Conservation (phyloP, 1,284 basidiomycete species). For the Malassezia caprae region DNA sequence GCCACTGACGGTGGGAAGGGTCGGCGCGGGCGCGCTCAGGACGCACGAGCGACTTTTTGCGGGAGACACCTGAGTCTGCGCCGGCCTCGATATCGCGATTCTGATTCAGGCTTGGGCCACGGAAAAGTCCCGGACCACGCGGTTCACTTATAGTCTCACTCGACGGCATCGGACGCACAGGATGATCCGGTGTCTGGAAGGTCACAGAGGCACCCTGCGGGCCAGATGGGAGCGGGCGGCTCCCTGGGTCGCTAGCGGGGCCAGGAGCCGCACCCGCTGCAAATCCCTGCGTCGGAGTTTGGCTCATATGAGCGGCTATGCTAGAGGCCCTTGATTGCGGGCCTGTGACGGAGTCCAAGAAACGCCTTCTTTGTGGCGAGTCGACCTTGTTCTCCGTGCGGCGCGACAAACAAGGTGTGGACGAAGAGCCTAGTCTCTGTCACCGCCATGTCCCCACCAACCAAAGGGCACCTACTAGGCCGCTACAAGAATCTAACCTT, state of each 20-base stretch:
- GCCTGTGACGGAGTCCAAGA: background rate
- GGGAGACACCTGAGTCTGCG: constrained; percentile 50
- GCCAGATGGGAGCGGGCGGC: background rate
- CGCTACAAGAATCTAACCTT: no score
- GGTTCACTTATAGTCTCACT: background rate
- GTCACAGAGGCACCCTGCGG: background rate
- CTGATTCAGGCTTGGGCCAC: background rate
- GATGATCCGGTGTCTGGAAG: background rate
- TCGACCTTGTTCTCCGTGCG: background rate
- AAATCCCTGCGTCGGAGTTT: background rate
- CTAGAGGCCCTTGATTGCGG: background rate
- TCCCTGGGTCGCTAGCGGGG: background rate
- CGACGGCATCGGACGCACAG: background rate
- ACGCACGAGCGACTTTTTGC: constrained; percentile 86
- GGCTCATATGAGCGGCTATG: background rate
- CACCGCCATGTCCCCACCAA: background rate
- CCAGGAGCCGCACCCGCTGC: background rate
- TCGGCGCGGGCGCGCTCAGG: constrained; percentile 96
- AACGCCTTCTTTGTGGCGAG: background rate
- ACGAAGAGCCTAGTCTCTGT: background rate
- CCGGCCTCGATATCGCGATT: constrained; percentile 34
- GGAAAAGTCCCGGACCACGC: background rate
- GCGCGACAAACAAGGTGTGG: background rate
- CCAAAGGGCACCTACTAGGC: background rate
- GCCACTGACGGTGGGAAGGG: constrained; percentile 84